Base-by-base conservation (phyloP, 1,139 yeast genomes). In the Zhuliangozyma parablackwelliae region DNA sequence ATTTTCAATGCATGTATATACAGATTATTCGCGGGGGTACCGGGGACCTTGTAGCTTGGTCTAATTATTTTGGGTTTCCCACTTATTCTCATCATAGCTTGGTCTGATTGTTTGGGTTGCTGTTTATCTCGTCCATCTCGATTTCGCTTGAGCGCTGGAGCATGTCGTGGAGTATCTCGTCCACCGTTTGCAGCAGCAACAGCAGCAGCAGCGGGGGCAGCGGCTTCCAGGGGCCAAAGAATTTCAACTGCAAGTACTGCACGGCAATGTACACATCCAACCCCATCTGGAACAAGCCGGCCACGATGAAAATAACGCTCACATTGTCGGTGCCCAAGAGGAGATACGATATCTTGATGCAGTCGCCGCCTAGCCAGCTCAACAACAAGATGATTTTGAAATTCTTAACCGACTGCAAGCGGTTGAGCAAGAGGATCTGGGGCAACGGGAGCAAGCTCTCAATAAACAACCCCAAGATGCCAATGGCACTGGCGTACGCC, bases 321-420 rank as follows among this genome's bases (percentile, higher is more conserved):
- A 86, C 77, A 46, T 82, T 73, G 38, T 72, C 72, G 1, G 95
- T 84, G 9, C 95, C 94, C 55, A 71, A 82, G 10, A 83, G 50
- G 41, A 88, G 68, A 55, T 85, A 88, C 35, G 81, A 65, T 29
- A 89, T 72, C 55, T 89, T 89, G 29, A 88, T 75, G 32, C 82
- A 64, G 60, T 89, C 97, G 36, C 97, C 96, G 42, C 92, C 82
- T 8, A 89, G 65, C 97, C 97, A 89, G 50, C 92, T 82, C 25
- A 87, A 63, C 33, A 89, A 58, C 35, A 89, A 64, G 28, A 90
- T 75, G 32, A 82, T 66, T 50, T 89, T 82, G 62, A 89, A 88
- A 44, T 92, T 92, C 47, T 82, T 82, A 6, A 84, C 80, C 1
- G 87, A 77, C 48, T 80, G 78, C 24, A 86, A 58, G 41, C 90